Base-by-base conservation (phyloP, 176 grass and related monocot species). In the Elymus sibiricus region DNA sequence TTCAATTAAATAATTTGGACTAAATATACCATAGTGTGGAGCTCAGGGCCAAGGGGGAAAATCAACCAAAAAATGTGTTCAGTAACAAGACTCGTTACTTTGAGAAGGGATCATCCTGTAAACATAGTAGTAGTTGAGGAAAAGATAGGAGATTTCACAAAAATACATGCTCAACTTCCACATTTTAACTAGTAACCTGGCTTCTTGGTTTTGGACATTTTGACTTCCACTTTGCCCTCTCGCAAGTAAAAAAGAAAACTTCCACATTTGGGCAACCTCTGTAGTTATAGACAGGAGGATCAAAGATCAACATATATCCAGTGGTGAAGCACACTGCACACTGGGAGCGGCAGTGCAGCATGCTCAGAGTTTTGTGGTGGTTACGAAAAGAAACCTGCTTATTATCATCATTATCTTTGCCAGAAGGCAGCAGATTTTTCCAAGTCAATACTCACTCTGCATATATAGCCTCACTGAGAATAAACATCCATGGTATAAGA, bases 401-500 rank as follows among this genome's bases (percentile, higher is more conserved):
- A 26, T 42, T 71, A 84, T 58, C 51, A 35, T 4, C 25, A 66
- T 9, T 49, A 81, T 24, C 19, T 70, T 55, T 69, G 28, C 29
- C 37, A 82, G 62, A 64, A 29, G 4, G 37, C 51, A 15, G 5
- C 71, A 53, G 22, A n/a, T 63, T 82, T 72, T 17, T 3, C 3
- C 7, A 70, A 83, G 42, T 39, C 24, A 78, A 21, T 22, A 35
- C 16, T 46, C 13, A 27, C 2, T 68, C 22, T 12, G 60, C 47
- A 15, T 81, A 25, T 16, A 17, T 72, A 28, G 24, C 11, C 32
- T 46, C 84, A 59, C 16, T 74, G 60, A 37, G 64, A 87, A 90
- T 62, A 79, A 59, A 38, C 37, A 74, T 26, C 66, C 35, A 74
- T 55, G 5, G 43, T 59, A 73, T 43, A 87, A 59, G 22, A 85